A percentile compares a stretch with the other conserved stretches of the same genome.
phyloP scores from a whole-genome alignment of 176 grass and related monocot genomes.

The barley (Hordeum vulgare) region MorexV3_pseudomolecules_assembly NC_058523.1:535130255-535130754 shows the following conservation, averaged over 20 bases:
- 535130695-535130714: conserved; percentile 92
- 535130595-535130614: background rate
- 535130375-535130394: conserved; percentile 15
- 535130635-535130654: conserved; percentile 55
- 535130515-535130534: conserved; percentile 18
- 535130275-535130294: conserved; percentile 25
- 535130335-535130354: conserved; percentile 26
- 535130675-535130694: conserved; percentile 98
- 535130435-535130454: conserved; percentile 14
- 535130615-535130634: background rate
- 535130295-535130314: conserved; percentile 29
- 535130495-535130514: conserved; percentile 9
- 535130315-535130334: background rate
- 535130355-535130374: conserved; percentile 9
- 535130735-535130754: conserved; percentile 85
- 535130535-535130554: background rate
- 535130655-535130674: conserved; percentile 89
- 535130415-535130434: conserved; percentile 13
- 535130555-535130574: background rate
- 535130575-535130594: conserved; percentile 5
- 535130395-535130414: background rate
- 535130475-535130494: conserved; percentile 15
- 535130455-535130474: background rate
- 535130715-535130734: conserved; percentile 87
- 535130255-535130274: conserved; percentile 13